These are phyloP conservation scores for Podila epigama DNA, from an alignment of 192 early-diverging fungal species.

Conservation along the genomic window DNA sequence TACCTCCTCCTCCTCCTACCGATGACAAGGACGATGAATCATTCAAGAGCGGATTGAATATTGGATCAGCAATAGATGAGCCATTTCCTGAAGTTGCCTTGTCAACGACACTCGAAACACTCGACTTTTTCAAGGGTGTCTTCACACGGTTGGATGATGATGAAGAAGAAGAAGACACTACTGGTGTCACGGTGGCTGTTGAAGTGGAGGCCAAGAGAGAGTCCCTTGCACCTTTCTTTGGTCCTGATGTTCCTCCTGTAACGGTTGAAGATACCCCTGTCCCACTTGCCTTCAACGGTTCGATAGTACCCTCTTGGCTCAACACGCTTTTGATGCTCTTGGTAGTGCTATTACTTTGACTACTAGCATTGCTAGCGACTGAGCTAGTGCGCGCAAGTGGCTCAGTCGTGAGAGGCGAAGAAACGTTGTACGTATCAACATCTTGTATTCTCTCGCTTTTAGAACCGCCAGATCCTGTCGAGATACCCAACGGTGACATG, in stretches of 20 bases:
- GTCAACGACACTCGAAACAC: background rate
- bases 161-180: too few species aligned
- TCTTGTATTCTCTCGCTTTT: constrained; percentile 4
- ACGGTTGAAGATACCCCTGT: background rate
- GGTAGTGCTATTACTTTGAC: constrained; percentile 20
- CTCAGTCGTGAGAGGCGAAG: constrained; percentile 14
- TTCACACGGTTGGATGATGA: too few species aligned
- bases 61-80: constrained; percentile 4
- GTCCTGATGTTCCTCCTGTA: background rate
- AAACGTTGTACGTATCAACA: constrained; percentile 3
- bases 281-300: background rate
- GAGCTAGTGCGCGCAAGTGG: constrained; percentile 31
- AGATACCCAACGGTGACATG: constrained; percentile 14
- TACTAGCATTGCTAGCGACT: constrained; percentile 21
- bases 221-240: too few species aligned
- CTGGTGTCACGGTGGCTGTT: background rate
- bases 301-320: constrained; percentile 9
- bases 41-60: constrained; percentile 12
- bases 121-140: background rate
- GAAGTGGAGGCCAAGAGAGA: too few species aligned
- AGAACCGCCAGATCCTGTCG: background rate
- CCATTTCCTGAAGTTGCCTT: background rate
- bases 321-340: constrained; percentile 21
- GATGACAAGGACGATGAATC: background rate
- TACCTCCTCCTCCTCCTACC: background rate